Percentiles rank a stretch among this genome's conserved stretches.
Evolutionary conservation across 805 yeast genomes (phyloP).

Genomic region (Metschnikowia lachancei): DNA sequence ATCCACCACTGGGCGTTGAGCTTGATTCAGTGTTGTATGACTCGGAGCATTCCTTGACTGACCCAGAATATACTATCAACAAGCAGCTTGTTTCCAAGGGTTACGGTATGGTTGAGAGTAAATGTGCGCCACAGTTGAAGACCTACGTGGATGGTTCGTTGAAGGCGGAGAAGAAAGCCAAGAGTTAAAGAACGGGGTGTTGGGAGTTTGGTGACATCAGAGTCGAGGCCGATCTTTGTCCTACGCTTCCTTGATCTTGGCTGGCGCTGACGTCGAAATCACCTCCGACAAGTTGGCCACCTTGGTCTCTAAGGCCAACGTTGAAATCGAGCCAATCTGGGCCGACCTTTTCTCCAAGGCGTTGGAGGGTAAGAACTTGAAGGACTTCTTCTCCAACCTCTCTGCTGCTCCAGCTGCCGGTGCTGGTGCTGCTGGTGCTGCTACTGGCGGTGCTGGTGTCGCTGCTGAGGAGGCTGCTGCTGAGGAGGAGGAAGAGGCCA

Average conservation of each 20-base stretch:
- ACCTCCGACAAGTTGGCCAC: slow-evolving; percentile 43
- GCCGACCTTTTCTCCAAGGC: slow-evolving; percentile 49
- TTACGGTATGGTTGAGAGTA: slow-evolving; percentile 52
- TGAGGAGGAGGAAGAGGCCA: slow-evolving; percentile 61
- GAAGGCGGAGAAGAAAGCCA: slow-evolving; percentile 49
- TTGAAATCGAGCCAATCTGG: slow-evolving; percentile 47
- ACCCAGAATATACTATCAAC: slow-evolving; percentile 59
- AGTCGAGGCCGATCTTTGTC: slow-evolving; percentile 54
- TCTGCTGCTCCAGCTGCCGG: slow-evolving; percentile 43
- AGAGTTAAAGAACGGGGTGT: slow-evolving; percentile 53
- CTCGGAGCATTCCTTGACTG: slow-evolving; percentile 49
- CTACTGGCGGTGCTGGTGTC: slow-evolving; percentile 70
- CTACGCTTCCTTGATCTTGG: slow-evolving; percentile 51
- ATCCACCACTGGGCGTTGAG: slow-evolving; percentile 41
- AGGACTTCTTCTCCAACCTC: slow-evolving; percentile 49
- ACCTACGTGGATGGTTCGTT: slow-evolving; percentile 36
- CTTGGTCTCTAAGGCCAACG: slow-evolving; percentile 41
- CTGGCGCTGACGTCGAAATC: slow-evolving; percentile 48
- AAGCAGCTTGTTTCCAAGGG: slow-evolving; percentile 57
- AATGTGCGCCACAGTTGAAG: slow-evolving; percentile 30
- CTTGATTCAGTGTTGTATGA: slow-evolving; percentile 55
- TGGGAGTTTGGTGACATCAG: slow-evolving; percentile 78
- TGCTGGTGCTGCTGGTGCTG: slow-evolving; percentile 88
- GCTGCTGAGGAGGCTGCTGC: slow-evolving; percentile 73
- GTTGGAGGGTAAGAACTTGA: slow-evolving; percentile 46